These are phyloP conservation scores for Kentomonas sorsogonicus DNA, from an alignment of 208 protist genomes.

Conservation along the genomic window DNA sequence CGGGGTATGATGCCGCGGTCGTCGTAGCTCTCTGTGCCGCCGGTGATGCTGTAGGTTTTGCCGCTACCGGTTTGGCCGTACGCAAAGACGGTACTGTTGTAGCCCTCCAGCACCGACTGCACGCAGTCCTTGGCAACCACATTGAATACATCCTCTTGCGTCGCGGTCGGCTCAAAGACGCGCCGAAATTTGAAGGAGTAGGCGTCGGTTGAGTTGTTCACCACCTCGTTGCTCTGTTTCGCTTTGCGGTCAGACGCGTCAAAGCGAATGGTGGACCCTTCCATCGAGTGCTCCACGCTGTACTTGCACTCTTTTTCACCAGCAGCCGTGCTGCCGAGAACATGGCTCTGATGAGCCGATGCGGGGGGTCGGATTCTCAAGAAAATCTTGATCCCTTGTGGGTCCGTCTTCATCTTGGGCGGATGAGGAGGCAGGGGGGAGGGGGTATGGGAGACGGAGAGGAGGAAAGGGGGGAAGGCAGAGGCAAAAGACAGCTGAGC, in stretches of 20 bases:
- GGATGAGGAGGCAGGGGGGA: too few species aligned
- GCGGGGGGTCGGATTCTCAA: conserved; percentile 64
- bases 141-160: conserved; percentile 82
- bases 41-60: conserved; percentile 89
- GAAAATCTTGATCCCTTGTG: conserved; percentile 76
- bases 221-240: conserved; percentile 40
- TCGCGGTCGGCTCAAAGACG: conserved; percentile 63
- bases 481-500: too few species aligned
- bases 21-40: conserved; percentile 81
- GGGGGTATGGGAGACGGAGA: too few species aligned
- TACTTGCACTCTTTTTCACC: conserved; percentile 1
- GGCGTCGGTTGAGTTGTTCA: conserved; percentile 73
- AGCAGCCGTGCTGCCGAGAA: conserved; percentile 21
- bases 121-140: conserved; percentile 81
- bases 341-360: conserved; percentile 40
- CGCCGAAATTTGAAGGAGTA: conserved; percentile 71
- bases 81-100: conserved; percentile 88
- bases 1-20: conserved; percentile 87
- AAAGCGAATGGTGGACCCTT: conserved; percentile 33
- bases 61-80: conserved; percentile 90
- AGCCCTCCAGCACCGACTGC: conserved; percentile 62
- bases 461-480: too few species aligned
- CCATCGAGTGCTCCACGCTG: neutral
- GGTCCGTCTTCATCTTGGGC: too few species aligned
- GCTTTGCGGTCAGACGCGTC: conserved; percentile 18